These are phyloP conservation scores for Stropharia rugosoannulata DNA, from an alignment of 768 basidiomycete genomes.

Conservation along the genomic window DNA sequence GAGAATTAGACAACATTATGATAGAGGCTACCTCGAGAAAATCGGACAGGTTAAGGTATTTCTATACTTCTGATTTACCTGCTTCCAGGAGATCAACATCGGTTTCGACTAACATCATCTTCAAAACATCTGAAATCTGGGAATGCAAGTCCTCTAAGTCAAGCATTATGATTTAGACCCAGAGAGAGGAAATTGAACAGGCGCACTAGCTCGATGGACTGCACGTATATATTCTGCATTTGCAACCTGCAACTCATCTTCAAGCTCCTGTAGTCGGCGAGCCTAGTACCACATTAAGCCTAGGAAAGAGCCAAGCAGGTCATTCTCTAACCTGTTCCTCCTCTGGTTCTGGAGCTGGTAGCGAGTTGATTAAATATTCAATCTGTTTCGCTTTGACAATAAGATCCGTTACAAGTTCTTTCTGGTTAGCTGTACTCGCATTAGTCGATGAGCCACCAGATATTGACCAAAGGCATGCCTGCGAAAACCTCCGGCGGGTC, in stretches of 20 bases:
- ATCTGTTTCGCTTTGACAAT: conserved; percentile 88
- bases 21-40: no score
- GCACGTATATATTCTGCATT: conserved; percentile 78
- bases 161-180: background rate
- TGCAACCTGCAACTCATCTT: conserved; percentile 67
- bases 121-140: conserved; percentile 59
- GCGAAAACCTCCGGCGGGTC: conserved; percentile 76
- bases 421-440: conserved; percentile 63
- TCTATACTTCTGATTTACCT: background rate
- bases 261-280: conserved; percentile 60
- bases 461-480: conserved; percentile 37
- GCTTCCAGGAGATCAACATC: conserved; percentile 26
- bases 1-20: no score
- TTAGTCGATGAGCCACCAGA: background rate
- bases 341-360: conserved; percentile 79
- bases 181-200: background rate
- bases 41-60: no score
- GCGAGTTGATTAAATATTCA: conserved; percentile 76
- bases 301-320: background rate
- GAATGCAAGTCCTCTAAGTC: conserved; percentile 54
- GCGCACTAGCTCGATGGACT: conserved; percentile 76
- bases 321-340: conserved; percentile 61
- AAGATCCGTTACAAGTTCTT: conserved; percentile 80
- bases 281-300: conserved; percentile 42
- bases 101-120: conserved; percentile 54